Conservation (phyloP, 176 grass and related monocot species). For the Aegilops umbellulata region DNA sequence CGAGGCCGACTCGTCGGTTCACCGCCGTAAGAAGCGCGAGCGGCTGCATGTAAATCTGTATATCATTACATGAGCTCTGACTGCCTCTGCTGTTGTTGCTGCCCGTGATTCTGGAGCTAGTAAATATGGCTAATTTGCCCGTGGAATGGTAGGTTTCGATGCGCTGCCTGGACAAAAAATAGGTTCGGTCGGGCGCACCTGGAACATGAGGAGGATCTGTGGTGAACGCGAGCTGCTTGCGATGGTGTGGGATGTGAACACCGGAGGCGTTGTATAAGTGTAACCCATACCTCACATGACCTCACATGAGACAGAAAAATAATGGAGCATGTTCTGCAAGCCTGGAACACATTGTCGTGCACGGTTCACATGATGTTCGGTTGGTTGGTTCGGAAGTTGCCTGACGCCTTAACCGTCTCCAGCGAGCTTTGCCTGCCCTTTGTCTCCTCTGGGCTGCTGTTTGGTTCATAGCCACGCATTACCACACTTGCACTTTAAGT, state of each 20-base stretch:
- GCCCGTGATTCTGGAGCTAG: constrained; percentile 32
- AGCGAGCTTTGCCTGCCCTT: too few species aligned
- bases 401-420: too few species aligned
- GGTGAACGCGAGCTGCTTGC: constrained; percentile 1
- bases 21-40: constrained; percentile 1
- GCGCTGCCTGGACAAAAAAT: neutral
- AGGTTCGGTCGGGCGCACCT: constrained; percentile 19
- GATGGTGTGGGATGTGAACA: constrained; percentile 10
- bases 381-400: neutral
- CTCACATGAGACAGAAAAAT: neutral
- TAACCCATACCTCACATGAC: neutral
- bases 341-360: neutral
- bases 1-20: neutral
- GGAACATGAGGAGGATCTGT: neutral
- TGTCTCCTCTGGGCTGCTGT: too few species aligned
- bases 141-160: constrained; percentile 15
- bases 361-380: neutral
- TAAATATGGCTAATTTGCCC: constrained; percentile 41
- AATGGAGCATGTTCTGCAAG: neutral
- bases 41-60: constrained; percentile 50
- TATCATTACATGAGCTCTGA: constrained; percentile 33
- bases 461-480: too few species aligned
- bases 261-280: neutral
- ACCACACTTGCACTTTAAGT: too few species aligned
- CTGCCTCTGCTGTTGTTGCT: constrained; percentile 37